Conservation (phyloP, 2,329 filamentous ascomycete species). For the Blumeria graminis region DNA sequence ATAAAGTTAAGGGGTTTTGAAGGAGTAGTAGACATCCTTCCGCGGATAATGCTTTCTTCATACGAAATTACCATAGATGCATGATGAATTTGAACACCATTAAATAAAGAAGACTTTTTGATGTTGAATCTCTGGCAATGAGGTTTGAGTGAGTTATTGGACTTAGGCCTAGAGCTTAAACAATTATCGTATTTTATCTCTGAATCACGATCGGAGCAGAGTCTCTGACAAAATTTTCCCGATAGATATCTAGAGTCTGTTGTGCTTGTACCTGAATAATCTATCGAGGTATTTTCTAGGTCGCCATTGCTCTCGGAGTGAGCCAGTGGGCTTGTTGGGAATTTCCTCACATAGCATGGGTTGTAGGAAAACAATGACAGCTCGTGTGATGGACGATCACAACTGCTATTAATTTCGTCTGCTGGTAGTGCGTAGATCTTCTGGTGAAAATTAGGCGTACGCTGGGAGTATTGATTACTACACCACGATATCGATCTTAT, state of each 20-base stretch:
- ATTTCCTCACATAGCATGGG: conserved; percentile 21
- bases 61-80: conserved; percentile 96
- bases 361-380: too few species aligned
- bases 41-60: conserved; percentile 84
- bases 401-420: too few species aligned
- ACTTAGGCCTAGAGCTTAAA: conserved; percentile 20
- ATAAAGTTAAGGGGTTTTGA: conserved; percentile 83
- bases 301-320: conserved; percentile 73
- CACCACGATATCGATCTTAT: too few species aligned
- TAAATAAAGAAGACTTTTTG: conserved; percentile 18
- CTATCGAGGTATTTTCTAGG: conserved; percentile 32
- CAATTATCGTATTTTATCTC: too few species aligned
- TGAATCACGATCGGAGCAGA: too few species aligned
- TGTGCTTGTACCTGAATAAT: too few species aligned
- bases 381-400: too few species aligned
- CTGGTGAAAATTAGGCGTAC: too few species aligned
- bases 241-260: too few species aligned
- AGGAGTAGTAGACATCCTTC: conserved; percentile 88
- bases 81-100: conserved; percentile 57
- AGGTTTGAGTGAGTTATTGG: conserved; percentile 11
- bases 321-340: conserved; percentile 78
- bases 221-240: too few species aligned
- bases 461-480: too few species aligned
- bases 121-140: conserved; percentile 21
- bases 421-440: too few species aligned